Base-by-base conservation (phyloP, 108 stramenopile genomes). In the Cylindrotheca fusiformis region DNA sequence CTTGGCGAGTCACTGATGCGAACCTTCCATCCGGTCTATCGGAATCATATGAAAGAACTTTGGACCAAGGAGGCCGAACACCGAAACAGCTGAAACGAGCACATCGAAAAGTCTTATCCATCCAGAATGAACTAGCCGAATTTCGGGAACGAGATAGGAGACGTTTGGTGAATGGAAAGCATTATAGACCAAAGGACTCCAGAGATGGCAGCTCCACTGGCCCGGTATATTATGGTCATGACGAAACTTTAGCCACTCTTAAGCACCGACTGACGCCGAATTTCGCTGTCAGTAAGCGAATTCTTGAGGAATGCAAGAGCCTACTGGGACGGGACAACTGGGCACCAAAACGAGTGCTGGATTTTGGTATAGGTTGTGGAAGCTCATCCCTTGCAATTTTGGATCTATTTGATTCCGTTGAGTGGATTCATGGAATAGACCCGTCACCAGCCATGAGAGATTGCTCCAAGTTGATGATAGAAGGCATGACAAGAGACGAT, bases 381-480 rank as follows among this genome's bases (percentile, higher is more conserved):
- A 77, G 78, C 52, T 81, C 87, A 1, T 79, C 83, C 25, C 83
- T 83, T 0, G 87, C 90, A 28, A 85, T 85, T 2, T 48, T 92
- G 49, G 79, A 88, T 62, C 63, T 88, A 0, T 92, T 83, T 58
- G 74, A 54, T 31, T 41, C 56, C 55, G 74, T 93, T 28, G 84
- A 93, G 45, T 93, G 91, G 91, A 64, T 93, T 19, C 91, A 93
- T 80, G 86, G 82, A 2, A 80, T 93, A 54, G 91, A 93, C 59
- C 84, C 87, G 4, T 79, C 79, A 57, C 71, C 69, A 61, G 65
- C 83, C 52, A 89, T 89, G 87, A 57, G 91, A 41, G 85, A 89
- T 56, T 70, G 79, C 21, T 75, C 87, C 14, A 65, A 79, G 44
- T 51, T 56, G 18, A 63, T 93, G 1, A 48, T 89, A 31, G 69